Evolutionary conservation across 2,329 filamentous ascomycete species (phyloP).

Genomic region (Trichoderma citrinoviride): DNA sequence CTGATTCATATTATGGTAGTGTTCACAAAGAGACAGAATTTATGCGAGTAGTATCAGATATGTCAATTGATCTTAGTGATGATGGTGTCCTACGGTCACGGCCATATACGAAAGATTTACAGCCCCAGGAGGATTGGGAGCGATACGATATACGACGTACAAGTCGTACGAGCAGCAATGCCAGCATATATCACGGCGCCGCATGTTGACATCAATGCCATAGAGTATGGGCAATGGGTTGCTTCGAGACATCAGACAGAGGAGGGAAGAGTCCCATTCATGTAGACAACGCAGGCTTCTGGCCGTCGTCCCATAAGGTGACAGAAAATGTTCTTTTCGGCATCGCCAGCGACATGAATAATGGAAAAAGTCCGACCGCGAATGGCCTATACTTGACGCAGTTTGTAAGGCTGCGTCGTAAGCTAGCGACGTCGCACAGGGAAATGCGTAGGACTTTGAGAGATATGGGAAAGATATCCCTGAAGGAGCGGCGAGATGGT

Average conservation of each 20-base stretch:
- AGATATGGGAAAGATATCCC: neutral
- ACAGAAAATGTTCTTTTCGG: neutral
- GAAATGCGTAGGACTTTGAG: constrained; percentile 7
- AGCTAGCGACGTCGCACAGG: neutral
- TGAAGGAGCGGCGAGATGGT: neutral
- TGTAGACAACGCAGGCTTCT: neutral
- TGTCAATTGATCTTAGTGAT: too few species aligned
- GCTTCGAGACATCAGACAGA: neutral
- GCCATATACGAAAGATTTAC: neutral
- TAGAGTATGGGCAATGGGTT: neutral
- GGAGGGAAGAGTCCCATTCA: constrained; percentile 4
- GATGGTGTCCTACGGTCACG: neutral
- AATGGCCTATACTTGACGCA: neutral
- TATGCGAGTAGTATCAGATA: too few species aligned
- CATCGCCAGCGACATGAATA: neutral
- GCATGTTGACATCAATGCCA: neutral
- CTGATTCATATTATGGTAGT: too few species aligned
- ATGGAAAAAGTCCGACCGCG: too few species aligned
- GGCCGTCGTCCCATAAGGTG: neutral
- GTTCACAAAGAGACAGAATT: too few species aligned
- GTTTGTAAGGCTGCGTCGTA: neutral
- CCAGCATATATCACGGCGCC: neutral
- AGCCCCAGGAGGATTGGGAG: too few species aligned
- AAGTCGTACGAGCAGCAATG: neutral
- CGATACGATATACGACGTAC: neutral